These are phyloP conservation scores for Camellia oleifera DNA, from an alignment of 179 eudicot genomes.

Conservation along the genomic window DNA sequence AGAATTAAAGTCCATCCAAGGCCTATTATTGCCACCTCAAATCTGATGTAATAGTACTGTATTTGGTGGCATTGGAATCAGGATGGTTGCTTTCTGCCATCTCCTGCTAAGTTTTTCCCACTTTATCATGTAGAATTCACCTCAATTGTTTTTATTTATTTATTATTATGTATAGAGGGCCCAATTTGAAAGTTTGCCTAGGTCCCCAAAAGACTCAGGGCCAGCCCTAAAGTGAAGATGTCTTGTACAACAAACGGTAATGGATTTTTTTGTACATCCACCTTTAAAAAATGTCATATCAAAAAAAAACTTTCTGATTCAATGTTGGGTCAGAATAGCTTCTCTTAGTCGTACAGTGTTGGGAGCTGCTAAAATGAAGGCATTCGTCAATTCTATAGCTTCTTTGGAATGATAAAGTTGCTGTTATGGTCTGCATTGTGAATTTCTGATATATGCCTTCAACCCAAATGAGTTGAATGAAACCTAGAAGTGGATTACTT, in stretches of 20 bases:
- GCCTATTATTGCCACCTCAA: no score
- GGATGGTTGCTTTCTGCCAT: no score
- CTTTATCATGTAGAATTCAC: neutral
- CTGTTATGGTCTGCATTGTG: neutral
- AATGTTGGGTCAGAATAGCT: neutral
- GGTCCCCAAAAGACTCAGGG: no score
- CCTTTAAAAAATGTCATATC: neutral
- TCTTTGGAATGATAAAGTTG: neutral
- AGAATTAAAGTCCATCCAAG: no score
- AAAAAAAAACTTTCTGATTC: neutral
- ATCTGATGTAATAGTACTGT: no score
- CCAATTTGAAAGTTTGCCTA: no score
- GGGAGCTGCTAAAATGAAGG: neutral
- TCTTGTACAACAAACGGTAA: neutral
- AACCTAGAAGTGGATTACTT: neutral
- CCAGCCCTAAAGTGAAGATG: neutral
- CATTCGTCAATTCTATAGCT: neutral
- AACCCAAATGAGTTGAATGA: neutral
- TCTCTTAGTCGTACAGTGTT: neutral
- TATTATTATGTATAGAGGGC: no score
- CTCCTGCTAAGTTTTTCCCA: neutral
- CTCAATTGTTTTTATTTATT: no score
- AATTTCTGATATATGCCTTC: neutral
- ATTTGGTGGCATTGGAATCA: no score
- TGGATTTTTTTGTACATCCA: neutral